These are phyloP conservation scores for Neofusicoccum laricinum DNA, from an alignment of 2,329 filamentous ascomycete genomes.

Conservation along the genomic window DNA sequence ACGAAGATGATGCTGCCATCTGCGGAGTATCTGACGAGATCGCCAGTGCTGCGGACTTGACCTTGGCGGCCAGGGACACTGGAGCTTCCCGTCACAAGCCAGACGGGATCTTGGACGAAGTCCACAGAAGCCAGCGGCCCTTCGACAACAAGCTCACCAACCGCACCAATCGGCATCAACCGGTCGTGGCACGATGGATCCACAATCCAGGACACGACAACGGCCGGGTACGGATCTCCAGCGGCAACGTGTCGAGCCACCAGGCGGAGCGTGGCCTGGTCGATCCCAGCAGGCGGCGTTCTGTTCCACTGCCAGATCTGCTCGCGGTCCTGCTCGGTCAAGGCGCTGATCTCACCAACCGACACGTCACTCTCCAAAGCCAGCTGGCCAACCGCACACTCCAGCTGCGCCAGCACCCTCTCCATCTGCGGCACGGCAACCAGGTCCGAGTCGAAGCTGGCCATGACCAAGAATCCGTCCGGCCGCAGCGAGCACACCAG, in stretches of 20 bases:
- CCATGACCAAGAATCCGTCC: conserved; percentile 57
- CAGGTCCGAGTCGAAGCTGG: conserved; percentile 63
- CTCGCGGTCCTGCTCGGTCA: conserved; percentile 37
- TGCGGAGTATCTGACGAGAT: conserved; percentile 35
- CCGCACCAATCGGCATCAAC: conserved; percentile 42
- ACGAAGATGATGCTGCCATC: conserved; percentile 31
- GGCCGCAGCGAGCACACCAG: conserved; percentile 61
- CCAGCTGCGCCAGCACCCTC: conserved; percentile 52
- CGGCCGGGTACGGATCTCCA: conserved; percentile 18
- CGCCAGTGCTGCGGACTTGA: conserved; percentile 35
- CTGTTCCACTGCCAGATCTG: conserved; percentile 46
- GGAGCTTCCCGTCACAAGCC: conserved; percentile 34
- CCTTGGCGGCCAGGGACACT: background rate
- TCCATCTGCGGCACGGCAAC: conserved; percentile 54
- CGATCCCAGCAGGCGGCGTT: conserved; percentile 28
- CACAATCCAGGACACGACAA: conserved; percentile 27
- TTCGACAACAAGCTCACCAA: conserved; percentile 43
- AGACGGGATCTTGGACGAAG: conserved; percentile 28
- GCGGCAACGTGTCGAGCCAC: conserved; percentile 31
- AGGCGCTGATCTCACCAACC: conserved; percentile 36
- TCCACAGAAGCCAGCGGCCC: conserved; percentile 30
- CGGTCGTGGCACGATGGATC: conserved; percentile 31
- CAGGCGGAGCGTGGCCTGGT: background rate
- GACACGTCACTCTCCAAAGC: conserved; percentile 19
- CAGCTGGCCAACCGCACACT: conserved; percentile 50